A percentile compares a stretch with the other conserved stretches of the same genome.
These are phyloP conservation scores for Colletotrichum lupini DNA, from an alignment of 2,329 filamentous ascomycete species.

Conservation along the genomic window DNA sequence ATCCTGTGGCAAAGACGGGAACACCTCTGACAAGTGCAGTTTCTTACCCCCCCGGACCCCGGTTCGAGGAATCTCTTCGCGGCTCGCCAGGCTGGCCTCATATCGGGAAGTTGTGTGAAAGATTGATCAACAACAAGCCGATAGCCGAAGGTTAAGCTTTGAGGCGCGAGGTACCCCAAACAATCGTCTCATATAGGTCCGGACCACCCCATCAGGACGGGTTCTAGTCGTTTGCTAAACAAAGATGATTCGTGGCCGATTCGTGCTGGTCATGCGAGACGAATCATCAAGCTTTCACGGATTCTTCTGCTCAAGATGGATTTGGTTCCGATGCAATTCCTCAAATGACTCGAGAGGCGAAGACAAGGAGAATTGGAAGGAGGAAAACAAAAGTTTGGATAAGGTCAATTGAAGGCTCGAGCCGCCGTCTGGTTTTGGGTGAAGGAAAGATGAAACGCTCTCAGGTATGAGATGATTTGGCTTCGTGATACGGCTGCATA, in stretches of 20 bases:
- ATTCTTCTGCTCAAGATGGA: slow-evolving; percentile 17
- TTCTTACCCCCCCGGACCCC: slow-evolving; percentile 4
- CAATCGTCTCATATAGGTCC: not conserved
- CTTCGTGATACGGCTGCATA: slow-evolving; percentile 42
- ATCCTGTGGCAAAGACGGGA: slow-evolving; percentile 21
- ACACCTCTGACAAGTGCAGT: slow-evolving; percentile 29
- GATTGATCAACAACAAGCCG: slow-evolving; percentile 16
- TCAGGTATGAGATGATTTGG: slow-evolving; percentile 38
- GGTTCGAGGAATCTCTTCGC: not conserved
- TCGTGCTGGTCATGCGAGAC: slow-evolving; percentile 29
- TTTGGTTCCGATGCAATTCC: slow-evolving; percentile 10
- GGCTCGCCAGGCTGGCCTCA: not conserved
- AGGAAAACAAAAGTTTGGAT: slow-evolving; percentile 26
- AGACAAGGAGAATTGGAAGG: not conserved
- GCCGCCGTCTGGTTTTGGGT: slow-evolving; percentile 21
- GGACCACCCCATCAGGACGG: not conserved
- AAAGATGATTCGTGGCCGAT: slow-evolving; percentile 8
- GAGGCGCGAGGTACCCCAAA: slow-evolving; percentile 8
- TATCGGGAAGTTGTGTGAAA: slow-evolving; percentile 1
- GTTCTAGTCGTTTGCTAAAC: slow-evolving; percentile 24
- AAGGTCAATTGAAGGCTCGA: slow-evolving; percentile 35
- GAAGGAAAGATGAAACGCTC: slow-evolving; percentile 27
- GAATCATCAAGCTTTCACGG: slow-evolving; percentile 3
- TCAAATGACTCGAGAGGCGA: slow-evolving; percentile 18
- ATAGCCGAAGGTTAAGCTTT: slow-evolving; percentile 29